Evolutionary conservation across 371 early-diverging fungal species (phyloP), one percentile per base, ranked within the genome.

Genomic region (Umbelopsis sp.): DNA sequence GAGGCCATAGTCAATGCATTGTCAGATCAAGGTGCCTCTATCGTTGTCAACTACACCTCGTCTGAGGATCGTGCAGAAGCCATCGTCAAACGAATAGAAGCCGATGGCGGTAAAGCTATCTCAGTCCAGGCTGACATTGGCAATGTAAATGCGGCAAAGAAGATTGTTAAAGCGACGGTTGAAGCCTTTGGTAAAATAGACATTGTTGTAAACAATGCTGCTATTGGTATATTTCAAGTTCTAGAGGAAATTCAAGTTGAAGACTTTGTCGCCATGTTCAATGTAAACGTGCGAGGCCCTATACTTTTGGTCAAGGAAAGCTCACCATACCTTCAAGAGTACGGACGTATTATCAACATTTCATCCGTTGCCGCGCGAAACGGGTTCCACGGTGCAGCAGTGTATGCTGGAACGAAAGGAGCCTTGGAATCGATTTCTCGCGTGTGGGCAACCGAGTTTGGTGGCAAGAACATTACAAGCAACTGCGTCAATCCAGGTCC

Each of bases 371-470:
- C 97, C 68, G 99, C 98, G 72, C 81, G 98, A 46, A 97, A 98
- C 80, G 99, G 99, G 74, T 98, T 98, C 91, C 98, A 97, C 89
- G 99, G 99, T 57, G 97, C 97, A 82, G 93, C 96, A 65, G 97
- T 97, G 90, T 99, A 98, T 82, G 86, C 87, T 67, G 88, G 94
- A 67, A 80, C 80, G 79, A 79, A 71, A 69, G 48, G 48, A n/a
- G 18, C 18, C 5, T 48, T 48, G 18, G 48, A 48, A 20, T 48
- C 48, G 50, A 75, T 75, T 69, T 50, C 63, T n/a, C 50, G 75
- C 16, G 53, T 68, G 12, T 38, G 72, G 45, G 64, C 72, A 18
- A 72, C 69, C 68, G 75, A 75, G 67, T 52, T 75, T 32, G 75
- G 41, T 7, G 12, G 41, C 14, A 72, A 65, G 35, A 70, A 72